Conservation (phyloP, 305 asterid species). For the Fraxinus dipetala region DNA sequence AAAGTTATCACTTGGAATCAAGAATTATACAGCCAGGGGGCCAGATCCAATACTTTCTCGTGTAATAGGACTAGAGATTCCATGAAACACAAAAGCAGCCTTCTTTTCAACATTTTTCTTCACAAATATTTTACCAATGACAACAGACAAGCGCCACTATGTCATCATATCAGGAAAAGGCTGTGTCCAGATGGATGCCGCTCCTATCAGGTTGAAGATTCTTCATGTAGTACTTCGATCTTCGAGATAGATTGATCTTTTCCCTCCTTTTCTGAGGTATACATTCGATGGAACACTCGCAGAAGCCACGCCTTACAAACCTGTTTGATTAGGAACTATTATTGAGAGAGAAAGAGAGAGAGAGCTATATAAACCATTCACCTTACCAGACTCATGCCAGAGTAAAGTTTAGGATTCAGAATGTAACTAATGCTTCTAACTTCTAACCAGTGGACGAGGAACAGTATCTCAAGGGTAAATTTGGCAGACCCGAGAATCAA, state of each 20-base stretch:
- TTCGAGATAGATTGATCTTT: constrained; percentile 67
- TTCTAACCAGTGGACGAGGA: not conserved
- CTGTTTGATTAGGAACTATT: constrained; percentile 30
- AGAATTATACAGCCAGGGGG: not conserved
- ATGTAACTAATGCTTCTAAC: not conserved
- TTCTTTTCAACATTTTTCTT: not conserved
- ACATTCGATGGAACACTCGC: constrained; percentile 62
- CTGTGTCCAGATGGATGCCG: constrained; percentile 58
- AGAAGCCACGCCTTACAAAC: constrained; percentile 94
- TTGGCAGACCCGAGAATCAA: not conserved
- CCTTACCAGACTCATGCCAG: not conserved
- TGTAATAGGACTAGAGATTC: not conserved
- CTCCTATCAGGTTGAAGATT: constrained; percentile 68
- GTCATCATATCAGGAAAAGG: constrained; percentile 28
- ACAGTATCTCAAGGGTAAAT: not conserved
- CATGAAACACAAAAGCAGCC: not conserved
- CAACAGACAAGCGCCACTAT: not conserved
- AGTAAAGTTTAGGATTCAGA: not conserved
- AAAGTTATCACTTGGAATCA: not conserved
- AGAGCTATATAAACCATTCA: not conserved
- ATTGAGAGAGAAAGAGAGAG: not conserved
- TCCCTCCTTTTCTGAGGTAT: constrained; percentile 74
- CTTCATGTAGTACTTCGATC: constrained; percentile 85
- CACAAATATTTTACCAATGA: not conserved
- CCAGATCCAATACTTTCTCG: not conserved